Conservation (phyloP, 2,329 filamentous ascomycete genomes). For the Apiospora saccharicola region DNA sequence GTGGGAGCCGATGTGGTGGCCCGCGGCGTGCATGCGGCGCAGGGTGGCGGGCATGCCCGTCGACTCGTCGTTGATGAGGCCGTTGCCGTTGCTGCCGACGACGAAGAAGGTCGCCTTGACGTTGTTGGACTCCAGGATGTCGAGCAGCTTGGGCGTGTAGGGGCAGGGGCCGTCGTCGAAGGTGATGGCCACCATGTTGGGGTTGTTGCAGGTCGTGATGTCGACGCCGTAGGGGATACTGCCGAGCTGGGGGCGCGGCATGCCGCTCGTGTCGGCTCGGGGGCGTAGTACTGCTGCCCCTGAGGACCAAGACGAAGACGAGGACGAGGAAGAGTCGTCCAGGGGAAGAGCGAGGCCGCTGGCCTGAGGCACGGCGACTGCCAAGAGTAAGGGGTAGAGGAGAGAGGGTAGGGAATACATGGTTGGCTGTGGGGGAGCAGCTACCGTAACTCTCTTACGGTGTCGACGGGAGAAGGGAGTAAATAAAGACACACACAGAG, state of each 20-base stretch:
- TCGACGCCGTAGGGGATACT: constrained; percentile 27
- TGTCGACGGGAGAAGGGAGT: no score
- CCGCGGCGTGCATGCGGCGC: constrained; percentile 51
- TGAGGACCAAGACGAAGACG: not conserved
- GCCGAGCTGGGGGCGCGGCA: constrained; percentile 13
- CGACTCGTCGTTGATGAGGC: constrained; percentile 35
- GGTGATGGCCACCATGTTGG: constrained; percentile 34
- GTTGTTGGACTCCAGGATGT: constrained; percentile 29
- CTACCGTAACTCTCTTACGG: not conserved
- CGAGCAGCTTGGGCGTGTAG: constrained; percentile 32
- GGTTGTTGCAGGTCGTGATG: constrained; percentile 28
- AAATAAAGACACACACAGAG: not conserved
- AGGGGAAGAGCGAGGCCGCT: not conserved
- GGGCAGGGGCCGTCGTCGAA: constrained; percentile 38
- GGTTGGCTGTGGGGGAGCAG: not conserved
- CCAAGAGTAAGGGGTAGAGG: not conserved
- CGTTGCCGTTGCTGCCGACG: constrained; percentile 52
- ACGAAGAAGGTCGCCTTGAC: constrained; percentile 37
- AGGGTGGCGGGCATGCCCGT: constrained; percentile 47
- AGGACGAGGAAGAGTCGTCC: not conserved
- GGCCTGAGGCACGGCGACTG: not conserved
- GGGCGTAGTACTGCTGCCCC: not conserved
- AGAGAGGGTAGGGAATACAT: not conserved
- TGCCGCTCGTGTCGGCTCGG: not conserved
- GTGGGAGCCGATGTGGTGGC: constrained; percentile 58